Evolutionary conservation across 805 yeast species (phyloP).

Genomic region (Lipomyces oligophaga): DNA sequence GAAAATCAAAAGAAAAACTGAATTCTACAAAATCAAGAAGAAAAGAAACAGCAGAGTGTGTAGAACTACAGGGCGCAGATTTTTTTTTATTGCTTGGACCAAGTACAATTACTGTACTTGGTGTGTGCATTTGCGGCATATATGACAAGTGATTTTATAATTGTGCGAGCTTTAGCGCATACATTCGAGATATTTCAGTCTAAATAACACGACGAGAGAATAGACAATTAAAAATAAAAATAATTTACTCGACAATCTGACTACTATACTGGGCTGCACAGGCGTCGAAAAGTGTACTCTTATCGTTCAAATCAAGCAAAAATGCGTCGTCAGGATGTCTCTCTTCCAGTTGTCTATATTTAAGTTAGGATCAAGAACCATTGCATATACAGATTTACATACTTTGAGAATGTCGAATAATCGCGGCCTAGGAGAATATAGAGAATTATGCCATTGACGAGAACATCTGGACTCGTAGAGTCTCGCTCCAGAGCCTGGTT

Average conservation of each 20-base stretch:
- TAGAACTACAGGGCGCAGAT: background rate
- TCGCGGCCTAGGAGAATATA: conserved; percentile 53
- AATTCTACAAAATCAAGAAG: background rate
- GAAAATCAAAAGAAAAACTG: background rate
- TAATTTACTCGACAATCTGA: conserved; percentile 19
- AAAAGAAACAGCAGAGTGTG: background rate
- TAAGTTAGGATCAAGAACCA: conserved; percentile 32
- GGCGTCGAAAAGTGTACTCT: conserved; percentile 61
- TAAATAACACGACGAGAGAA: too few species aligned
- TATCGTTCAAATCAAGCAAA: conserved; percentile 56
- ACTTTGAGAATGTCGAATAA: conserved; percentile 21
- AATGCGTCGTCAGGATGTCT: conserved; percentile 56
- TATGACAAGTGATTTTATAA: too few species aligned
- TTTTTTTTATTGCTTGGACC: too few species aligned
- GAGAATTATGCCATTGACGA: conserved; percentile 63
- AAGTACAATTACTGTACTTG: too few species aligned
- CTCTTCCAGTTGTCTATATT: conserved; percentile 46
- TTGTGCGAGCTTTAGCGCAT: too few species aligned
- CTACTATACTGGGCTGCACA: conserved; percentile 57
- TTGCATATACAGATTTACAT: background rate
- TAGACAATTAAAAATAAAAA: too few species aligned
- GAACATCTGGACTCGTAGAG: conserved; percentile 40
- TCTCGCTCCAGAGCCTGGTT: conserved; percentile 43
- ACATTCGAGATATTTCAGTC: too few species aligned
- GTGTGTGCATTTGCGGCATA: too few species aligned